Conservation (phyloP, 371 early-diverging fungal species). For the Batkoa obscura region DNA sequence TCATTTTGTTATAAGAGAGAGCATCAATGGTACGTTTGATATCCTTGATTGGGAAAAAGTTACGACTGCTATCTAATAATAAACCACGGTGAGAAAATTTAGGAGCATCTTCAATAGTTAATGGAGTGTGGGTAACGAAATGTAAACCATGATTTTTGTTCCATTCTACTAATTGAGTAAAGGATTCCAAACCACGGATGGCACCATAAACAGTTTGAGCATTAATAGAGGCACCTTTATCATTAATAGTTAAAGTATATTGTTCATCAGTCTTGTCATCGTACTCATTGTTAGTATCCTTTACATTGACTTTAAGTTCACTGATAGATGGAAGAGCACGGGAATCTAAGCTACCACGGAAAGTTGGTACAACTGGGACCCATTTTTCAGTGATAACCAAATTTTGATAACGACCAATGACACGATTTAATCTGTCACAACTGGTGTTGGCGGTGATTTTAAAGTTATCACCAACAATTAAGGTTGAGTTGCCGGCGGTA, state of each 20-base stretch:
- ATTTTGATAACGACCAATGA: not conserved
- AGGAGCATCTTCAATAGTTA: constrained; percentile 46
- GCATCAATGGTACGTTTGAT: constrained; percentile 48
- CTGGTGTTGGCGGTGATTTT: not conserved
- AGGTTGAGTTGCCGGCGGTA: not conserved
- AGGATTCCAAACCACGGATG: constrained; percentile 51
- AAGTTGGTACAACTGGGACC: constrained; percentile 1
- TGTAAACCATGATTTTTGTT: constrained; percentile 9
- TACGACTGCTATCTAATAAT: constrained; percentile 53
- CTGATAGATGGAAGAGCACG: not conserved
- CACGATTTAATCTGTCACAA: not conserved
- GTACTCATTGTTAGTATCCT: not conserved
- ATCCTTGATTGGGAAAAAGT: constrained; percentile 40
- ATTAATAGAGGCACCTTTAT: constrained; percentile 13
- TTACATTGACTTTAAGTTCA: not conserved
- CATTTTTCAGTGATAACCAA: not conserved
- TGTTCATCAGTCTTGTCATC: constrained; percentile 5
- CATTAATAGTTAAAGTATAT: not conserved
- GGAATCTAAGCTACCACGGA: not conserved
- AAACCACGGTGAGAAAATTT: constrained; percentile 52
- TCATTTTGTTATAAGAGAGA: constrained; percentile 59
- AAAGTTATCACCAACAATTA: not conserved
- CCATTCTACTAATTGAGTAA: constrained; percentile 38
- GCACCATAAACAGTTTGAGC: constrained; percentile 56
- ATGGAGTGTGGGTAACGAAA: constrained; percentile 29